Percentiles rank a stretch among this genome's conserved stretches.
Conservation (phyloP, 225 moss, liverwort and hornwort species). For the Straminergon stramineum region DNA sequence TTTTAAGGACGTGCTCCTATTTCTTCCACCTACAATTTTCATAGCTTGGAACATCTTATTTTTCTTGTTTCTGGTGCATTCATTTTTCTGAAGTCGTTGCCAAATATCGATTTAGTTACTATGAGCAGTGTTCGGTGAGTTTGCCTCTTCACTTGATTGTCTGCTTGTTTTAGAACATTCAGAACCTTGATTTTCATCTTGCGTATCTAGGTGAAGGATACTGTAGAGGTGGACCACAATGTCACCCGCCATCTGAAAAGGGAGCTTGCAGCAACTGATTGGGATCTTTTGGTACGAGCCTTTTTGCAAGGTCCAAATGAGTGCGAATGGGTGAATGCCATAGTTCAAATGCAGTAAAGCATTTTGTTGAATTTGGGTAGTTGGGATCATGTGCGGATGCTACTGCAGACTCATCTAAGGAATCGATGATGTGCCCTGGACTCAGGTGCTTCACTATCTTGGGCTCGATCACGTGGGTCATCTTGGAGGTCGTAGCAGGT, state of each 20-base stretch:
- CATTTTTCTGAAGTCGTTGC: neutral
- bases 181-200: neutral
- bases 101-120: neutral
- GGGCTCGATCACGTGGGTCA: constrained; percentile 93
- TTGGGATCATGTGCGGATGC: neutral
- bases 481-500: constrained; percentile 85
- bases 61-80: neutral
- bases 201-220: constrained; percentile 64
- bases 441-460: constrained; percentile 76
- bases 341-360: neutral
- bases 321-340: neutral
- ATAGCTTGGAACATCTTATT: neutral
- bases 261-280: constrained; percentile 62
- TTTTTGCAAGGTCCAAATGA: neutral
- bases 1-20: neutral
- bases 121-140: neutral
- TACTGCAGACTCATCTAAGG: neutral
- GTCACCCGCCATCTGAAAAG: constrained; percentile 69
- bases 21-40: neutral
- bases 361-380: neutral
- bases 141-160: neutral
- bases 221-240: constrained; percentile 73
- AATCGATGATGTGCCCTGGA: neutral
- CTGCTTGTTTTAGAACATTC: neutral
- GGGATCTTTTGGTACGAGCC: constrained; percentile 70